Conservation (phyloP, 1,139 yeast genomes). For the Yarrowia galli region DNA sequence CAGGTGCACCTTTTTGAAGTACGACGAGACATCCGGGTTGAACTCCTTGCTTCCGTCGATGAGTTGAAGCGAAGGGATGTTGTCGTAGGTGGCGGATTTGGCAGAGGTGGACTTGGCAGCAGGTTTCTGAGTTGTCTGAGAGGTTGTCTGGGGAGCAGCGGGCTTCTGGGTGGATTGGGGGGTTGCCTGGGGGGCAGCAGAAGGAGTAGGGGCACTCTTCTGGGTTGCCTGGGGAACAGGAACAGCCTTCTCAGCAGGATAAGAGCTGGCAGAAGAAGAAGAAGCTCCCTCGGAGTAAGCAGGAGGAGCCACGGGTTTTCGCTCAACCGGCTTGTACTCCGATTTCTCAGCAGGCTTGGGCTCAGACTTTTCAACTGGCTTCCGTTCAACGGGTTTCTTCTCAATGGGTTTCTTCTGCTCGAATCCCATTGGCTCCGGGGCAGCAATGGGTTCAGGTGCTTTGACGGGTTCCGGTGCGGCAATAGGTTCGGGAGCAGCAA, state of each 20-base stretch:
- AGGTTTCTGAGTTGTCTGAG: neutral
- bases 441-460: neutral
- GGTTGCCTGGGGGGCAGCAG: no score
- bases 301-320: neutral
- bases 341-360: neutral
- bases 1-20: conserved; percentile 51
- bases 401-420: no score
- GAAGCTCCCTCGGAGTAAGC: no score
- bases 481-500: conserved; percentile 14
- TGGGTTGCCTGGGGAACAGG: neutral
- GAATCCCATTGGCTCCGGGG: neutral
- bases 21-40: conserved; percentile 48
- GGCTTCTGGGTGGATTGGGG: neutral
- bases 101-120: neutral
- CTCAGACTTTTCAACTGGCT: neutral
- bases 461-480: neutral
- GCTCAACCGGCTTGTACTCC: no score
- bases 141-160: neutral
- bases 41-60: conserved; percentile 79
- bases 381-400: neutral
- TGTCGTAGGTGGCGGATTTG: neutral
- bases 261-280: no score
- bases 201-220: neutral
- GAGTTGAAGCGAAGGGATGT: conserved; percentile 60
- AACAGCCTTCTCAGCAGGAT: neutral